Evolutionary conservation across 1,284 basidiomycete species (phyloP).

Genomic region (Ganoderma multipileum): DNA sequence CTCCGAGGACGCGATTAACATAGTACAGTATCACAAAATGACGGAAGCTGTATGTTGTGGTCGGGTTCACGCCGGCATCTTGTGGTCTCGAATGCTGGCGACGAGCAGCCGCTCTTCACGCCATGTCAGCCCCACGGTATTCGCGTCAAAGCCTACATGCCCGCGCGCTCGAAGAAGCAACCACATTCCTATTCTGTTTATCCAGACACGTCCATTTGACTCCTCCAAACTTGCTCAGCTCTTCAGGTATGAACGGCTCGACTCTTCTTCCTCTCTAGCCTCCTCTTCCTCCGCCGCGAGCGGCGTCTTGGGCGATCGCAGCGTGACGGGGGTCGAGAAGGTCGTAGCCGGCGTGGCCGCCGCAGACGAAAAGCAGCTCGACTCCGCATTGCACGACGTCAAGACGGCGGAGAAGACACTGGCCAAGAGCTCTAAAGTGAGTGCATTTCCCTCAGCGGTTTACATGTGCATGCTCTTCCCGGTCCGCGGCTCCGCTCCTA

Average conservation of each 20-base stretch:
- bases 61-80: background rate
- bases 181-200: background rate
- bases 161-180: background rate
- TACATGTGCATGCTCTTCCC: background rate
- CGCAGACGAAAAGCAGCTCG: conserved; percentile 25
- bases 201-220: background rate
- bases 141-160: background rate
- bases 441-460: background rate
- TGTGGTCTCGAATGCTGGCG: background rate
- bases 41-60: background rate
- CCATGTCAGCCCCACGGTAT: background rate
- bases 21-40: background rate
- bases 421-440: conserved; percentile 27
- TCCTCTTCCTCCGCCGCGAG: conserved; percentile 11
- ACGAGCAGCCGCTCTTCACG: background rate
- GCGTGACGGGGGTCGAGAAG: conserved; percentile 29
- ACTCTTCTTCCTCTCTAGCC: conserved; percentile 1
- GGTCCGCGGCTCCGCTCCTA: background rate
- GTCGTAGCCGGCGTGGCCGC: conserved; percentile 26
- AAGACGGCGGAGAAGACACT: conserved; percentile 30
- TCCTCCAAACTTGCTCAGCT: background rate
- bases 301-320: conserved; percentile 17
- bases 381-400: conserved; percentile 27
- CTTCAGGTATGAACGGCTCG: background rate
- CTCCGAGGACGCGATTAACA: background rate